Evolutionary conservation across 164 flowering plant species (phyloP).

Genomic region (Dillenia suffruticosa): DNA sequence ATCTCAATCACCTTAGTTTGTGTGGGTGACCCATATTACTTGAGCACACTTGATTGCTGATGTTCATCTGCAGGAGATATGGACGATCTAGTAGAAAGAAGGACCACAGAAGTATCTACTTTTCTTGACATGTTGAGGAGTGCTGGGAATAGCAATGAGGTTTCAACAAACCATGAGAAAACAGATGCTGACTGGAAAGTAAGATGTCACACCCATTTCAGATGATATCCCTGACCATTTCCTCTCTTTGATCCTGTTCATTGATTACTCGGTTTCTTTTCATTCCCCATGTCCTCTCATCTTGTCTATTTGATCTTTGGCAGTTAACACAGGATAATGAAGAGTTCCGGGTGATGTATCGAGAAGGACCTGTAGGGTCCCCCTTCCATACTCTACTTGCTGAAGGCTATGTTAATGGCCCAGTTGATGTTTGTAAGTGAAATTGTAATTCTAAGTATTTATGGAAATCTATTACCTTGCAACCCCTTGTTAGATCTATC

Average conservation of each 20-base stretch:
- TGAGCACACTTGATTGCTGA: background rate
- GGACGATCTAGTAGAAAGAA: slow-evolving; percentile 33
- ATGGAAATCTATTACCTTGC: background rate
- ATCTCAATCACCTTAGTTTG: slow-evolving; percentile 1
- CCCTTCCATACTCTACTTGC: slow-evolving; percentile 81
- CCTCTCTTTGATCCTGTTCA: background rate
- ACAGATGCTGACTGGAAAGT: slow-evolving; percentile 74
- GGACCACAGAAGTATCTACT: slow-evolving; percentile 37
- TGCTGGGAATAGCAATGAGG: slow-evolving; percentile 30
- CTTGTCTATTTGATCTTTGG: slow-evolving; percentile 1
- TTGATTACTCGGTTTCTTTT: background rate
- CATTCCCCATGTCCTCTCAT: background rate
- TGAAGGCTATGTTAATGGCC: slow-evolving; percentile 89
- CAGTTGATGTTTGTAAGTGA: slow-evolving; percentile 80
- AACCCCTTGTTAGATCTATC: background rate
- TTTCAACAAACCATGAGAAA: slow-evolving; percentile 18
- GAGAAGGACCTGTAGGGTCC: slow-evolving; percentile 80
- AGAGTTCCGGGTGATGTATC: slow-evolving; percentile 85
- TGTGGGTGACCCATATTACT: background rate
- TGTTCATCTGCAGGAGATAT: slow-evolving; percentile 28
- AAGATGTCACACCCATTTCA: slow-evolving; percentile 10
- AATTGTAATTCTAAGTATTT: background rate
- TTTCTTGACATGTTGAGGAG: slow-evolving; percentile 71
- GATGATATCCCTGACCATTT: background rate
- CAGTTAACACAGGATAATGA: slow-evolving; percentile 85